These are phyloP conservation scores for Candida sakaeoensis DNA, from an alignment of 805 yeast genomes.

Conservation along the genomic window DNA sequence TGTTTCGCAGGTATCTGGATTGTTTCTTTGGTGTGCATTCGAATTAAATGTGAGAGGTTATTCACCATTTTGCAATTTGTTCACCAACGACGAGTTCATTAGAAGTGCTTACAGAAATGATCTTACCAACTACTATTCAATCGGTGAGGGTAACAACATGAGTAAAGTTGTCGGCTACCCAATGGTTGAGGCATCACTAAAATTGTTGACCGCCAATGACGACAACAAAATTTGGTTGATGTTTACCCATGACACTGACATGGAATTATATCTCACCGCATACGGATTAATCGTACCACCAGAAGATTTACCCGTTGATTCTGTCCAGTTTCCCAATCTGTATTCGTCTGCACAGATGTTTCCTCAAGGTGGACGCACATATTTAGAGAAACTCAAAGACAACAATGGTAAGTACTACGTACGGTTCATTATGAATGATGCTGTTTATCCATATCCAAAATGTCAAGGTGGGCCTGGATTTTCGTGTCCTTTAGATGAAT, in stretches of 20 bases:
- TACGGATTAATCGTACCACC: conserved; percentile 52
- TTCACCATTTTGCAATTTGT: conserved; percentile 63
- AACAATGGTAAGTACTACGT: conserved; percentile 25
- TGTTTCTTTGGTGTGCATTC: conserved; percentile 68
- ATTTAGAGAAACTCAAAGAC: conserved; percentile 32
- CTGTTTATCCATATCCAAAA: conserved; percentile 33
- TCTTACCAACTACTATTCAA: conserved; percentile 53
- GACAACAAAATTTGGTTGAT: conserved; percentile 58
- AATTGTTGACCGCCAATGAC: conserved; percentile 40
- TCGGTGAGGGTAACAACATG: conserved; percentile 60
- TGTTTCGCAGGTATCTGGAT: conserved; percentile 44
- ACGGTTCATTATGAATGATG: conserved; percentile 37
- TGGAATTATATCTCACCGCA: conserved; percentile 59
- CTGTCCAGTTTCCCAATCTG: conserved; percentile 44
- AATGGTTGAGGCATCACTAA: conserved; percentile 45
- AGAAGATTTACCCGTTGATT: conserved; percentile 41
- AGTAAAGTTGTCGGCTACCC: conserved; percentile 61
- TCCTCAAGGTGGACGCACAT: conserved; percentile 40
- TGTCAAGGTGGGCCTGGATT: conserved; percentile 42
- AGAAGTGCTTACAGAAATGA: conserved; percentile 60
- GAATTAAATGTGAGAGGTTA: conserved; percentile 68
- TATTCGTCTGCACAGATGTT: conserved; percentile 40
- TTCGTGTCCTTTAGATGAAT: conserved; percentile 37
- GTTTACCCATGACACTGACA: conserved; percentile 72
- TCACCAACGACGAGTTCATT: conserved; percentile 66